Base-by-base conservation (phyloP, 73 alveolate genomes). In the Paramecium octaurelia region DNA sequence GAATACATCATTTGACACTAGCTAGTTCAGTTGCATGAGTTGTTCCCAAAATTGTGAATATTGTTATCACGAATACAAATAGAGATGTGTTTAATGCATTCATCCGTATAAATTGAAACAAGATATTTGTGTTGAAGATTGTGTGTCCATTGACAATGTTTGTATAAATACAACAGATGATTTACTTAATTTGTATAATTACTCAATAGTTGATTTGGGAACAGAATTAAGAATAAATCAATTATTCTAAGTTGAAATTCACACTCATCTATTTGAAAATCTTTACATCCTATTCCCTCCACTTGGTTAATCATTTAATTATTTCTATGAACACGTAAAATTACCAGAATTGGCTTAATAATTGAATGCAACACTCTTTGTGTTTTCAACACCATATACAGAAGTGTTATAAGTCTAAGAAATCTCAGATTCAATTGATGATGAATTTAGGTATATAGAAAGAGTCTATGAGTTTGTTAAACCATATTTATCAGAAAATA, bases 51-150 rank as follows among this genome's bases (percentile, higher is more conserved):
- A 34, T 43, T 73, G 87, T 73, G 57, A 36, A 73, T 40, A 73
- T 36, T 73, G 87, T 38, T 73, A 73, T 16, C 87, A 73, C 11
- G 87, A 73, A 73, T 73, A 36, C 18, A 16, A 20, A 10, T 36
- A 34, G 18, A 73, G 59, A 73, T 73, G 87, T 73, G 68, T 73
- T 36, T 73, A 73, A 73, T 73, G 87, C 20, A 34, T 4, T n/a
- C 57, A 34, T 73, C 87, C 87, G 4, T 73, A 36, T 10, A 73
- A 36, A 73, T 35, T 73, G 18, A 29, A 29, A 29, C 1, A 10
- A 36, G 18, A 73, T 73, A 8, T 36, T 6, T 73, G 87, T 73
- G 84, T 64, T 11, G 84, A 64, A 64, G 84, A 64, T 64, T 64
- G 84, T n/a, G 46, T 64, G 6, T 64, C 84, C 4, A 16, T 64